Conservation (phyloP, 2,329 filamentous ascomycete species). For the Paecilomyces variotii region DNA sequence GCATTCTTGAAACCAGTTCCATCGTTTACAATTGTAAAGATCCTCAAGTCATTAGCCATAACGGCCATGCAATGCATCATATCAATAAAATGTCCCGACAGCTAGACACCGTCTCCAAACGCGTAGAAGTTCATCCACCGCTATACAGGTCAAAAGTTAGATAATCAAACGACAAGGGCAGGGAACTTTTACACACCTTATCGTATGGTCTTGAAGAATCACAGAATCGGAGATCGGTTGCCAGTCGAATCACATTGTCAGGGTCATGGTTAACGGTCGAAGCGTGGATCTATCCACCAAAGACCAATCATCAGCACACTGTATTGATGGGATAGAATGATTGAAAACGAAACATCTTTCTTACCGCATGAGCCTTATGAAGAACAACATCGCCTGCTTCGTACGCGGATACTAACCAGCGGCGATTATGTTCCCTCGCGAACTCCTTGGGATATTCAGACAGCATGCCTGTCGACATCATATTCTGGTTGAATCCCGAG, state of each 20-base stretch:
- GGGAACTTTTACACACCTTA: slow-evolving; percentile 16
- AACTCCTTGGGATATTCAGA: slow-evolving; percentile 43
- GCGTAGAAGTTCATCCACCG: slow-evolving; percentile 3
- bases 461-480: slow-evolving; percentile 50
- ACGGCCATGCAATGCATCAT: neutral
- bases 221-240: slow-evolving; percentile 50
- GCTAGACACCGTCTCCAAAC: slow-evolving; percentile 4
- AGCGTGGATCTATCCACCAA: slow-evolving; percentile 44
- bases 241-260: slow-evolving; percentile 45
- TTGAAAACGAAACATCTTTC: neutral
- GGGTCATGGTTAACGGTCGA: slow-evolving; percentile 49
- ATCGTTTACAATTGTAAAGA: neutral
- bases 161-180: no score
- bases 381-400: slow-evolving; percentile 46
- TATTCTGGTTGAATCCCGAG: slow-evolving; percentile 50
- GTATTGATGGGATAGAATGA: neutral
- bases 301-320: neutral
- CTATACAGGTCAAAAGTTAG: neutral
- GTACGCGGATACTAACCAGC: slow-evolving; percentile 47
- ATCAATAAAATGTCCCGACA: neutral
- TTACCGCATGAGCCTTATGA: slow-evolving; percentile 31
- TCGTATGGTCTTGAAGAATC: slow-evolving; percentile 46
- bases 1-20: neutral
- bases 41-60: neutral
- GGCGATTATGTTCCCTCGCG: slow-evolving; percentile 35